Evolutionary conservation across 768 basidiomycete species (phyloP).

Genomic region (Crucibulum laeve): DNA sequence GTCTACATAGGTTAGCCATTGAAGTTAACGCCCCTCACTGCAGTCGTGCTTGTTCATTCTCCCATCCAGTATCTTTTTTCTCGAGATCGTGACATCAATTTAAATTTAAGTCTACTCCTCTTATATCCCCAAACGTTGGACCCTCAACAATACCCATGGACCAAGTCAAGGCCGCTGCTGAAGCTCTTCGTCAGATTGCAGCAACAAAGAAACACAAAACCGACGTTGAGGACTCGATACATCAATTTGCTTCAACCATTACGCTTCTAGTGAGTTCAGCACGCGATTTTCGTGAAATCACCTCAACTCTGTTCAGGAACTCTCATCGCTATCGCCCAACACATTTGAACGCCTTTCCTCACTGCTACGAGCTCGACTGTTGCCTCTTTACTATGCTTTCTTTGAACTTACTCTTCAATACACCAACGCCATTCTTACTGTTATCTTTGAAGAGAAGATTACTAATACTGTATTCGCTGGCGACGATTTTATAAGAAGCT

Average conservation of each 20-base stretch:
- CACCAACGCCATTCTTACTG: conserved; percentile 33
- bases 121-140: not conserved
- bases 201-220: conserved; percentile 20
- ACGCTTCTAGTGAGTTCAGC: conserved; percentile 35
- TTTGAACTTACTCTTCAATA: conserved; percentile 34
- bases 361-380: conserved; percentile 36
- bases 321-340: conserved; percentile 28
- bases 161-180: conserved; percentile 22
- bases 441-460: conserved; percentile 34
- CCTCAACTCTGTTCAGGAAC: conserved; percentile 26
- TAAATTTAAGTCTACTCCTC: not conserved
- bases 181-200: conserved; percentile 24
- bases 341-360: conserved; percentile 31
- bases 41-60: too few species aligned
- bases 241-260: conserved; percentile 36
- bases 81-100: too few species aligned
- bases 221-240: conserved; percentile 27
- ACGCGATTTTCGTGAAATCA: not conserved
- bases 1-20: too few species aligned
- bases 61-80: too few species aligned
- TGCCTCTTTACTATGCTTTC: conserved; percentile 38
- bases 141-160: conserved; percentile 10
- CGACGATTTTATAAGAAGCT: conserved; percentile 10
- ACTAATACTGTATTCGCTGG: conserved; percentile 15
- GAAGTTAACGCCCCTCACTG: too few species aligned